Conservation (phyloP, 768 basidiomycete species). For the Leccinum variicolor region DNA sequence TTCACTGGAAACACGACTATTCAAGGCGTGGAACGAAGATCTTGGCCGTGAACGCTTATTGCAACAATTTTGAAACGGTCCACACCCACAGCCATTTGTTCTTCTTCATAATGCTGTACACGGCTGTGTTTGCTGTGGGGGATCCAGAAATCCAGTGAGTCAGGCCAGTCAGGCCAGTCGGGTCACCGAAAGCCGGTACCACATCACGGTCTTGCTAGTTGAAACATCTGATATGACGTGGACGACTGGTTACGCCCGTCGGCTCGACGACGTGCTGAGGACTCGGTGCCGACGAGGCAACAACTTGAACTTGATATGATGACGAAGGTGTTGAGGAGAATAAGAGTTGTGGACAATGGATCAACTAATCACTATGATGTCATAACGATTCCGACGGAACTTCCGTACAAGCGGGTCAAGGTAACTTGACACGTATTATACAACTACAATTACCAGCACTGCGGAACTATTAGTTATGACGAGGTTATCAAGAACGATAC, state of each 20-base stretch:
- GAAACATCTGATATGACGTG: background rate
- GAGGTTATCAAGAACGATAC: background rate
- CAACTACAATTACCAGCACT: constrained; percentile 7
- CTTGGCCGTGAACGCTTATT: background rate
- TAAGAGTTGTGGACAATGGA: background rate
- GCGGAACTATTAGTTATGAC: background rate
- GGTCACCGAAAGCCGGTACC: background rate
- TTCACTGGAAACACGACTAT: background rate
- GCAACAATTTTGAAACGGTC: background rate
- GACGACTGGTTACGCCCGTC: background rate
- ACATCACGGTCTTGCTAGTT: background rate
- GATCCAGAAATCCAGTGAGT: constrained; percentile 10
- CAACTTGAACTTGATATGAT: background rate
- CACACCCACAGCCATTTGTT: background rate
- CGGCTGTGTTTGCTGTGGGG: constrained; percentile 17
- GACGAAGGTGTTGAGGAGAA: background rate
- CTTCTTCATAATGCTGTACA: constrained; percentile 13
- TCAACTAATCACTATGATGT: background rate
- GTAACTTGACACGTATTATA: background rate
- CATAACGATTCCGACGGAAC: background rate
- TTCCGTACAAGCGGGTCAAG: background rate
- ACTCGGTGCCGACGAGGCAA: background rate
- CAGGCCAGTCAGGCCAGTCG: background rate
- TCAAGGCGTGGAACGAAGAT: constrained; percentile 5
- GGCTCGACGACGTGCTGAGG: background rate